Evolutionary conservation across 2,329 filamentous ascomycete species (phyloP), one percentile per base, ranked within the genome.

Genomic region (Alternaria consortialis): DNA sequence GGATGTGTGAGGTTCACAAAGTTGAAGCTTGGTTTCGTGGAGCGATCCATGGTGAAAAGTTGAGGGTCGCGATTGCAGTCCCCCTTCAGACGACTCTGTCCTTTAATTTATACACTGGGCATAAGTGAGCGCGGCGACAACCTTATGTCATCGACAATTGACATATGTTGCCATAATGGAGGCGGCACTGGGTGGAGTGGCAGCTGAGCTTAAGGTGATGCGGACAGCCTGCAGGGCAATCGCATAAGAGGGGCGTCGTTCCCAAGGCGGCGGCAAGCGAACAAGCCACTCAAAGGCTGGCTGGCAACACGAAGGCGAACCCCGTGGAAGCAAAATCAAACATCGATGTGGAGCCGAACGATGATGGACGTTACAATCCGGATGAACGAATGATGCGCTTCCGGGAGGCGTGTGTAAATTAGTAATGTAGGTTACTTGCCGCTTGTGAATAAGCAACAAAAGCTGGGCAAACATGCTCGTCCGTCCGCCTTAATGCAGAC

Each of bases 1-100:
- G 73, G 73, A 47, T 76, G 73, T 11, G 70, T 62, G 29, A 76
- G 65, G 39, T 75, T 75, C 9, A 76, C 70, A 40, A 76, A 75
- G 32, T 64, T 75, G 63, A 76, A 76, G 25, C 50, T 66, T 20
- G 63, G 65, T 58, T 72, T 66, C 5, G 62, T 66, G 9, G 72
- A 69, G 39, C 56, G 63, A 47, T 73, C 66, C 74, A 76, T 74
- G 36, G 36, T 29, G 47, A 23, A 32, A 31, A 36, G 11, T 34
- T 9, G 42, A 40, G 39, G 54, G 11, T 42, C 15, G 31, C 13
- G 53, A 37, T 36, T 23, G 40, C 17, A 20, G 48, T 15, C 29
- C 23, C 32, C n/a, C 17, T 44, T 12, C 40, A 40, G 15, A 27
- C 12, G 29, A 8, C n/a, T 32, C 34, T 7, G 13, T 42, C 6